Evolutionary conservation across 2,329 filamentous ascomycete species (phyloP), one percentile per base, ranked within the genome.

Genomic region (Penicillium sp.): DNA sequence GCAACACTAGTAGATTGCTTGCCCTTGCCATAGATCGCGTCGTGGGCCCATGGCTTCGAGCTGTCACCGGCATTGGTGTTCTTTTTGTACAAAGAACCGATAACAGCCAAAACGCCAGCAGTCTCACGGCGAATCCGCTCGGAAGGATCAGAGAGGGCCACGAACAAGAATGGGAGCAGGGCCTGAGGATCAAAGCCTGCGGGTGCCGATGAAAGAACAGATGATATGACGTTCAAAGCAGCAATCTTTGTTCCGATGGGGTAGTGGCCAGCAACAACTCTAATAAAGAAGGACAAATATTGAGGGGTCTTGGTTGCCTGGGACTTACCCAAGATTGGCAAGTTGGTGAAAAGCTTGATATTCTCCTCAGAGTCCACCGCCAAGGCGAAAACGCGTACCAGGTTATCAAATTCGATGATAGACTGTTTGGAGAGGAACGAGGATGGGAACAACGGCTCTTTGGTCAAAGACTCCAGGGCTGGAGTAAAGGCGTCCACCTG

Each of bases 151-250:
- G 85, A 81, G 19, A 97, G 82, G 23, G 89, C 89, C 38, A 83
- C 80, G 45, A 97, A 77, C 33, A 88, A 79, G 74, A 96, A 97
- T 2, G 93, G 93, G n/a, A 96, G 70, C 19, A 97, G 72, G 11
- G 85, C 84, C 70, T 97, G 93, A 48, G 92, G 81, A 70, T 96
- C 89, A 8, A 83, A 69, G 21, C 78, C 77, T 23, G 82, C 80
- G 15, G 75, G 74, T 10, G 75, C 72, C 52, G 84, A 83, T 44
- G 58, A 61, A 19, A 91, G 71, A 27, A 81, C 79, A 31, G 79
- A 79, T 58, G 85, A 84, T 15, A 85, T 82, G 68, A 85, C 81
- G 40, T 87, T 84, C 48, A 96, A 75, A 11, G 92, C 90, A 9
- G 86, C 82, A 53, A 83, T 81, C 60, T 90, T 85, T 3, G 86